Percentiles rank a stretch among this genome's conserved stretches.
phyloP scores from a whole-genome alignment of 257 asterid genomes.

The Salvia miltiorrhiza region DNA sequence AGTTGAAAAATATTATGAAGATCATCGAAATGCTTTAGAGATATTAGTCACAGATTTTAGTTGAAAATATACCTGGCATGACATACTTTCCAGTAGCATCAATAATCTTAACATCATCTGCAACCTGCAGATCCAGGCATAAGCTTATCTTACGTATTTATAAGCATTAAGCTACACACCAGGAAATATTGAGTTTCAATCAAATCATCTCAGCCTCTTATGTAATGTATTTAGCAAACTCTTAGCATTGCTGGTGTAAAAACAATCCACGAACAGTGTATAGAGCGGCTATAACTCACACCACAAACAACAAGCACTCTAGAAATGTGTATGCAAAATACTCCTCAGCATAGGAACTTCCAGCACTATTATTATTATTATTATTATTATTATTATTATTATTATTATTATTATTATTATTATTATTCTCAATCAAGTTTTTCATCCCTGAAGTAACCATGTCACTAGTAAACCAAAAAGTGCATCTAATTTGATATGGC shows the following conservation, averaged over 20 bases:
- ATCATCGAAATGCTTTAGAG: background rate
- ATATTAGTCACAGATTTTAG: conserved; percentile 8
- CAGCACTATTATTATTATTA: too few relatives aligned
- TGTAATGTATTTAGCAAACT: background rate
- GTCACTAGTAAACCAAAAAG: background rate
- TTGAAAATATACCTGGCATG: conserved; percentile 78
- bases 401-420: too few relatives aligned
- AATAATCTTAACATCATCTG: conserved; percentile 66
- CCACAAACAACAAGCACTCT: background rate
- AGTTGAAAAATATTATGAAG: background rate
- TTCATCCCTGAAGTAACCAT: background rate
- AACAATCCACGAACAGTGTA: background rate
- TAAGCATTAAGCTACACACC: background rate
- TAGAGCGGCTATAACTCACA: background rate
- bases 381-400: too few relatives aligned
- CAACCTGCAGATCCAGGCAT: conserved; percentile 53
- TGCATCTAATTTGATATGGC: background rate
- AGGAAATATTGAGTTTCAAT: background rate
- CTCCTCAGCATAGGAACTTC: too few relatives aligned
- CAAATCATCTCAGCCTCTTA: background rate
- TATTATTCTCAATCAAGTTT: background rate
- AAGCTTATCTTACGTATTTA: conserved; percentile 7
- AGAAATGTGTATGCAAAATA: too few relatives aligned
- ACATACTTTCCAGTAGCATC: conserved; percentile 93
- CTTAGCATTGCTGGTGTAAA: conserved; percentile 4